phyloP scores from a whole-genome alignment of 2,329 filamentous ascomycete species.

The Fusarium scirpi region DNA sequence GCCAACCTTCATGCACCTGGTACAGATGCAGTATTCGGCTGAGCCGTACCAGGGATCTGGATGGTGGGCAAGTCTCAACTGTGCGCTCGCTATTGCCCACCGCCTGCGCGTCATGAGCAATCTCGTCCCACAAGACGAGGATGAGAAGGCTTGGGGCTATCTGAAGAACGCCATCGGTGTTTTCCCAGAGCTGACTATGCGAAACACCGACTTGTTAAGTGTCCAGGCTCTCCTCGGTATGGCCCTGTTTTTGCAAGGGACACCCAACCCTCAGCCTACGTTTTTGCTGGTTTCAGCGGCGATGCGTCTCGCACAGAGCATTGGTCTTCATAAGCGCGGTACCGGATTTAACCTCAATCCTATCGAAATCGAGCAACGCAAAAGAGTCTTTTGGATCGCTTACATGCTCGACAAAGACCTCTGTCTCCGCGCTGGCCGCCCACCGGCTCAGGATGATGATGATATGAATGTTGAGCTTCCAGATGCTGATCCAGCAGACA shows the following conservation, averaged over 20 bases:
- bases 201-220: slow-evolving; percentile 93
- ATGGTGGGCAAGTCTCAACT: slow-evolving; percentile 98
- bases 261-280: slow-evolving; percentile 93
- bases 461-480: slow-evolving; percentile 96
- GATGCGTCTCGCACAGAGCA: slow-evolving; percentile 90
- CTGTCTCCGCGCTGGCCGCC: slow-evolving; percentile 69
- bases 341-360: slow-evolving; percentile 93
- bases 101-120: slow-evolving; percentile 96
- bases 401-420: slow-evolving; percentile 75
- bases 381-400: slow-evolving; percentile 74
- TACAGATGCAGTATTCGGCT: slow-evolving; percentile 91
- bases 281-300: slow-evolving; percentile 93
- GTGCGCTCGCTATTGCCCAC: slow-evolving; percentile 92
- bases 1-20: slow-evolving; percentile 97
- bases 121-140: slow-evolving; percentile 88
- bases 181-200: slow-evolving; percentile 91
- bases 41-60: slow-evolving; percentile 95
- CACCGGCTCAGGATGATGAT: slow-evolving; percentile 72
- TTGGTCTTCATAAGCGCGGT: slow-evolving; percentile 93
- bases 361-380: slow-evolving; percentile 90
- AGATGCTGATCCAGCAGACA: slow-evolving; percentile 88
- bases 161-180: slow-evolving; percentile 97
- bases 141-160: slow-evolving; percentile 94
- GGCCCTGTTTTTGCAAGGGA: slow-evolving; percentile 94
- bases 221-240: slow-evolving; percentile 95